Base-by-base conservation (phyloP, 495 filamentous ascomycete species). In the Tetracladium marchalianum region DNA sequence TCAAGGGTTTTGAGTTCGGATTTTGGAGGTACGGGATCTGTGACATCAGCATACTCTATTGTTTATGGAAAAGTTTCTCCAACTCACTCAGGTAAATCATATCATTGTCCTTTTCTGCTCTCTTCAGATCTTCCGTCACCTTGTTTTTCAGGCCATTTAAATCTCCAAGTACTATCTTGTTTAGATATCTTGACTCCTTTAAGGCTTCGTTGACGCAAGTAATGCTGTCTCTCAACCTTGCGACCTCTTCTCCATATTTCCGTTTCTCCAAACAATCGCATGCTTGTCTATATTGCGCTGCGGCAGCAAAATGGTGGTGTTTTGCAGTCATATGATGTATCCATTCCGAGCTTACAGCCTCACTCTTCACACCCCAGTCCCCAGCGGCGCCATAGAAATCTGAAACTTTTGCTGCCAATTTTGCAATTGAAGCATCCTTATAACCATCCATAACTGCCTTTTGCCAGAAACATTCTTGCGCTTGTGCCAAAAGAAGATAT, bases 321-420 rank as follows among this genome's bases (percentile, higher is more conserved):
- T 98, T 98, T 1, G 92, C 92, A 5, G 84, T 85, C 79, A 92
- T 92, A 55, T 97, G 92, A 63, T 98, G 93, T 39, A 98, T 95
- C 92, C 92, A 97, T 46, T 94, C 86, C 38, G 82, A 87, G 54
- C 86, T 92, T 49, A 98, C 85, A 22, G 82, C 81, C 49, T 90
- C 82, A 32, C 86, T 93, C 51, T 87, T 89, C 48, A 90, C 81
- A 5, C 87, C 88, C 43, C 81, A 82, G 46, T 95, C 92, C 1
- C 84, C 81, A 11, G 90, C 87, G 38, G 82, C 69, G 22, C 79
- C 84, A 62, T 96, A 98, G 31, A 92, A 78, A 59, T 98, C 92
- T 0, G 86, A 94, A 2, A 97, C 90, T 49, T 90, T 83, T 0
- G 86, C 88, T 11, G 92, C 92, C 2, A 98, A 70, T 59, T 88